Evolutionary conservation across 1,284 basidiomycete species (phyloP), one percentile per base, ranked within the genome.

Genomic region (Puccinia coronata): DNA sequence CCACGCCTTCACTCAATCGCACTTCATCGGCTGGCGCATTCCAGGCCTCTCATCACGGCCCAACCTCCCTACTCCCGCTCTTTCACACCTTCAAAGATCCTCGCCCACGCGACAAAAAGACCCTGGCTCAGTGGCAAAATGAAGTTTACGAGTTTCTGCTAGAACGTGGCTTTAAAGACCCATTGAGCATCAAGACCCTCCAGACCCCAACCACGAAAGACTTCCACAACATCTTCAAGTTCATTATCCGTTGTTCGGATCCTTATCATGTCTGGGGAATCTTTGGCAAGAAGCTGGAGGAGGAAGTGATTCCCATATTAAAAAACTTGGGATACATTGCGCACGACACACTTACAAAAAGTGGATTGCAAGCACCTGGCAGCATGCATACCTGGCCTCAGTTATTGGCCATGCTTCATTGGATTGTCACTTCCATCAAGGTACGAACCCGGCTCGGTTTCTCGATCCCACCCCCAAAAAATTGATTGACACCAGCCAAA

Each of bases 321-420:
- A 92, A 90, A 84, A 90, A 91, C 11, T 86, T 94, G 74, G 88
- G 89, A 82, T 96, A 96, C 86, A 93, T 94, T 0, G 92, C 90
- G 81, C 88, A 90, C 9, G 89, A 91, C 72, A 88, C 90, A 76
- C 89, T 95, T 9, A 92, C 93, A 83, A 90, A 91, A 74, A 94
- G 92, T 82, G 93, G 92, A 88, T 86, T 96, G n/a, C 91, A 91
- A 3, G 91, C 93, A 0, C 92, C 93, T 0, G 93, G 92, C 0
- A 92, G 91, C 82, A 91, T 92, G 87, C 92, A 93, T 86, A 91
- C 92, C 23, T 96, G 94, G 95, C 92, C 93, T 0, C 87, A 89
- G 20, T 86, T 95, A 23, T 87, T 95, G 23, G 94, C 92, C 28
- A 92, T 93, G 85, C 85, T 96, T 67, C 92, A 94, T 86, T 96